Base-by-base conservation (phyloP, 495 filamentous ascomycete species). In the Podospora pseudocomata region DNA sequence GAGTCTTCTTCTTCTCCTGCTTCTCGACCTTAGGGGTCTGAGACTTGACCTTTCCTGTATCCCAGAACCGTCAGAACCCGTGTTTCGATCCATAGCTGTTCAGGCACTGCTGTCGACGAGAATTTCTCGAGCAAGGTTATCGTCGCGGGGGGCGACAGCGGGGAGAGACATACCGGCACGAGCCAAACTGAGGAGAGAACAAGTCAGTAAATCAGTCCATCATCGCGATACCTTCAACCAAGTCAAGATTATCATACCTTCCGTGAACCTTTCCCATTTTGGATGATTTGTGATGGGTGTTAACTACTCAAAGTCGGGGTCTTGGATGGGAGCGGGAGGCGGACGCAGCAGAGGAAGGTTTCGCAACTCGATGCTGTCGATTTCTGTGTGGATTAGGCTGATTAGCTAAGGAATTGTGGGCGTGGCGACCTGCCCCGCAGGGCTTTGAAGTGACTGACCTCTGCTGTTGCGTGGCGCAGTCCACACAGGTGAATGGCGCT, bases 1-100 rank as follows among this genome's bases (percentile, higher is more conserved):
- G 95, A 73, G 86, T 86, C 88, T 94, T 94, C 81, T 91, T 87
- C 86, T 95, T 95, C 87, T 95, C 92, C 83, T 93, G 90, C 57
- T 88, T 88, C 83, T 95, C 92, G 75, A 94, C 92, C 90, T 92
- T 79, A 58, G 72, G 81, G 75, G 81, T 82, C 74, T 83, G 81
- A 73, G 81, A 83, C 80, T 82, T 81, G 79, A 83, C 81, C 77
- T 79, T 82, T 72, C 79, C 79, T 80, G 68, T 67, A 65, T 26
- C n/a, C 28, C 55, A 58, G 7, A 65, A 18, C 53, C 28, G 60
- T 74, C 66, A 72, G 68, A 67, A 11, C 32, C 34, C 57, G 62
- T 60, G 18, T 5, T 27, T 15, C 5, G 55, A 6, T 18, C 20
- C 7, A 49, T 13, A 49, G 39, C 9, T 2, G 39, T 11, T 49